Conservation (phyloP, 331 rosid species). For the Saraca asoca region DNA sequence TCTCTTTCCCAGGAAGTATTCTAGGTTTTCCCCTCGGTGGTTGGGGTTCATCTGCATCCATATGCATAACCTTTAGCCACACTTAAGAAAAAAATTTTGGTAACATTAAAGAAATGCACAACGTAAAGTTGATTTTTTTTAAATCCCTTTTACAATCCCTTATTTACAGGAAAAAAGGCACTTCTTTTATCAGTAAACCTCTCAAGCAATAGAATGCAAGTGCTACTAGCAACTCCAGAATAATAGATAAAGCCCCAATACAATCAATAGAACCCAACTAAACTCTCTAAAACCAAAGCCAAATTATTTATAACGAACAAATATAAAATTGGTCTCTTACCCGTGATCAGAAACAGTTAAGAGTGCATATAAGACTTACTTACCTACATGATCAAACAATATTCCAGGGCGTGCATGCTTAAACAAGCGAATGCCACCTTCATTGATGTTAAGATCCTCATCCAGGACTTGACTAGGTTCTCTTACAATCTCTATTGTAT, state of each 20-base stretch:
- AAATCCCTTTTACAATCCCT: neutral
- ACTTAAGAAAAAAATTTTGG: conserved; percentile 23
- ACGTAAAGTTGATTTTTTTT: conserved; percentile 12
- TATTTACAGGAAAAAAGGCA: neutral
- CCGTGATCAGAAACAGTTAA: conserved; percentile 9
- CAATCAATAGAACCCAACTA: conserved; percentile 24
- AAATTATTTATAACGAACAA: conserved; percentile 25
- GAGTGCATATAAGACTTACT: conserved; percentile 35
- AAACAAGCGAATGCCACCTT: conserved; percentile 72
- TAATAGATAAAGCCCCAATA: conserved; percentile 9
- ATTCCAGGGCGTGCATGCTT: conserved; percentile 76
- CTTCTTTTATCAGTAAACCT: conserved; percentile 6
- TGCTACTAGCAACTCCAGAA: conserved; percentile 14
- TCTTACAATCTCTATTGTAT: conserved; percentile 61
- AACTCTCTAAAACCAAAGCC: conserved; percentile 29
- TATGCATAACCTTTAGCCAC: conserved; percentile 29
- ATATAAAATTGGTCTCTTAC: neutral
- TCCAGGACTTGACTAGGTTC: conserved; percentile 40
- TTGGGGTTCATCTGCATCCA: conserved; percentile 66
- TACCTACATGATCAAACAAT: conserved; percentile 72
- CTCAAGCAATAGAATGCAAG: conserved; percentile 6
- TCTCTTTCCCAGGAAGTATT: conserved; percentile 75
- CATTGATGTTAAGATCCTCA: conserved; percentile 49
- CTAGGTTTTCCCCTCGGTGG: conserved; percentile 64
- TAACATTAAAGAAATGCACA: conserved; percentile 13